Evolutionary conservation across 192 early-diverging fungal genomes (phyloP).

Genomic region (Obelidium mucronatum): DNA sequence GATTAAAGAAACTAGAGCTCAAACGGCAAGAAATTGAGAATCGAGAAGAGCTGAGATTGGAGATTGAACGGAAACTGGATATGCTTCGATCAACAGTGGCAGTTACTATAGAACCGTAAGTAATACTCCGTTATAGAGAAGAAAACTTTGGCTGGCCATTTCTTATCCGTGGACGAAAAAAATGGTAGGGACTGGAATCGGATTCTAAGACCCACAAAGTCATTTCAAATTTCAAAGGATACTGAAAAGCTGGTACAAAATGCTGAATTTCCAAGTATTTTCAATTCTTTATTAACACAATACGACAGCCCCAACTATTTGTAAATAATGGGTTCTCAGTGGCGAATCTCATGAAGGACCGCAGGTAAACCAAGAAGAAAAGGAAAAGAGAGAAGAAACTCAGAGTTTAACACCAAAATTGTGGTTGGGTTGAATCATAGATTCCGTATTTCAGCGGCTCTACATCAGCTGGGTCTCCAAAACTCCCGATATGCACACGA

Average conservation of each 20-base stretch:
- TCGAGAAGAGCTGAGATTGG: background rate
- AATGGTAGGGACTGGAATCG: conserved; percentile 32
- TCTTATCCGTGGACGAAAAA: background rate
- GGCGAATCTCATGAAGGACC: conserved; percentile 25
- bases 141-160: background rate
- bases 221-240: conserved; percentile 18
- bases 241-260: conserved; percentile 25
- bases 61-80: conserved; percentile 34
- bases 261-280: background rate
- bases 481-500: conserved; percentile 17
- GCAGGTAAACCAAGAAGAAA: too few species aligned
- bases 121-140: background rate
- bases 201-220: conserved; percentile 27
- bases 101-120: conserved; percentile 10
- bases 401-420: too few species aligned
- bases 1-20: conserved; percentile 8
- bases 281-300: too few species aligned
- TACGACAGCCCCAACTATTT: conserved; percentile 26
- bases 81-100: conserved; percentile 4
- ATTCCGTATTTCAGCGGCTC: conserved; percentile 25
- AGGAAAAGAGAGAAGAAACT: too few species aligned
- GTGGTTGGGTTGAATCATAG: too few species aligned
- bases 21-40: background rate
- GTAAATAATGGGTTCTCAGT: conserved; percentile 13
- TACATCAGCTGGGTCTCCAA: conserved; percentile 14